phyloP scores from a whole-genome alignment of 202 grass and related monocot species.

The Brachypodium distachyon region DNA sequence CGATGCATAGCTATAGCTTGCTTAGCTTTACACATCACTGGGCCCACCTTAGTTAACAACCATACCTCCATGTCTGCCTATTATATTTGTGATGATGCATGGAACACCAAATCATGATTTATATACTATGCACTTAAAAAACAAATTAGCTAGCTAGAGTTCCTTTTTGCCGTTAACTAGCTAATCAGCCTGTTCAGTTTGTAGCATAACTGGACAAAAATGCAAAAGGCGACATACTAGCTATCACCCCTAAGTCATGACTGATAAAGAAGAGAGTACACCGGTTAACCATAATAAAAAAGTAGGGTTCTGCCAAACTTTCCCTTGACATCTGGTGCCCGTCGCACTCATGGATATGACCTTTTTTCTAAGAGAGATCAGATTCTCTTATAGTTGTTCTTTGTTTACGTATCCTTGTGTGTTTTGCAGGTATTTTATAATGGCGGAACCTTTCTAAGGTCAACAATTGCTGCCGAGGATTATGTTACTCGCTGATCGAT shows the following conservation, averaged over 20 bases:
- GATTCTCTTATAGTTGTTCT: slow-evolving; percentile 7
- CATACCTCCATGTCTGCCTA: slow-evolving; percentile 10
- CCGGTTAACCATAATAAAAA: slow-evolving; percentile 16
- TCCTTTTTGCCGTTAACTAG: slow-evolving; percentile 32
- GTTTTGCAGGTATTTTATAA: slow-evolving; percentile 1
- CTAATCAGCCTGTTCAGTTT: slow-evolving; percentile 7
- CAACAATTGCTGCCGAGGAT: slow-evolving; percentile 45
- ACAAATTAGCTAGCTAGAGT: neutral
- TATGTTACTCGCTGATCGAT: slow-evolving; percentile 12
- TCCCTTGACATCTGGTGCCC: slow-evolving; percentile 29
- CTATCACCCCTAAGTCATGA: slow-evolving; percentile 15
- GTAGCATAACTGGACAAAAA: slow-evolving; percentile 32
- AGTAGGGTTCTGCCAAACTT: slow-evolving; percentile 28
- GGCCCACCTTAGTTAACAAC: slow-evolving; percentile 16
- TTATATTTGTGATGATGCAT: neutral
- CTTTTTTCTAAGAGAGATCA: neutral
- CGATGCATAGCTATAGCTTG: neutral
- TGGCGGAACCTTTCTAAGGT: slow-evolving; percentile 24
- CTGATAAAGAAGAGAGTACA: slow-evolving; percentile 12
- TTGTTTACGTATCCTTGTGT: neutral
- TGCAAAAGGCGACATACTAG: slow-evolving; percentile 6
- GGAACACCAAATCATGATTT: neutral
- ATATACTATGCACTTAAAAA: neutral
- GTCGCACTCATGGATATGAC: slow-evolving; percentile 31
- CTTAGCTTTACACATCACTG: neutral